Percentiles rank a stretch among this genome's conserved stretches.
phyloP scores from a whole-genome alignment of 169 alveolate species.

The Perkinsus marinus region DNA sequence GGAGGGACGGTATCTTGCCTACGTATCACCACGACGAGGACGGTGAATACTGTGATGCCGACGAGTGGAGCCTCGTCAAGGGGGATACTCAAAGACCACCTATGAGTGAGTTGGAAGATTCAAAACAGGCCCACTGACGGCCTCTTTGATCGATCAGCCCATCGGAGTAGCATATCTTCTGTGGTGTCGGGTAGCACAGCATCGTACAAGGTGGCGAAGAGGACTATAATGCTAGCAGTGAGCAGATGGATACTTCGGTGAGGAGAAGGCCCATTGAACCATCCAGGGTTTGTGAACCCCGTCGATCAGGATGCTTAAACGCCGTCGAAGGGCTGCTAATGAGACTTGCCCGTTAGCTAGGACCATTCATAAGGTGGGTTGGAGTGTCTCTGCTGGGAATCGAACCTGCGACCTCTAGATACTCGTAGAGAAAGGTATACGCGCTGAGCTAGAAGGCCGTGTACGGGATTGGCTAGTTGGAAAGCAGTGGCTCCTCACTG shows the following conservation, averaged over 20 bases:
- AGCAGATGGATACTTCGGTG: neutral
- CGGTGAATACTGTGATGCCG: neutral
- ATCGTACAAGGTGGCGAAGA: neutral
- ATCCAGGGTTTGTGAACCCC: neutral
- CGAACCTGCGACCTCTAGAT: neutral
- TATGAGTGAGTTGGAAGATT: neutral
- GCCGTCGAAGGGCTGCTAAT: neutral
- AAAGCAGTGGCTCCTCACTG: neutral
- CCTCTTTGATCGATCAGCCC: neutral
- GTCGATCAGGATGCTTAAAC: neutral
- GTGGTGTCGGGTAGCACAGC: neutral
- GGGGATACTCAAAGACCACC: neutral
- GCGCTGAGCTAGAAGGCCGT: neutral
- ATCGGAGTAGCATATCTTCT: neutral
- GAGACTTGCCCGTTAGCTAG: neutral
- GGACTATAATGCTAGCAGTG: neutral
- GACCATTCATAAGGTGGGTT: neutral
- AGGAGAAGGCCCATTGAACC: neutral
- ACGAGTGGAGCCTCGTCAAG: too few relatives aligned
- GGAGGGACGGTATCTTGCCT: neutral
- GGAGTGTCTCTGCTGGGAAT: neutral
- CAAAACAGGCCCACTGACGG: neutral
- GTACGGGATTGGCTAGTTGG: neutral
- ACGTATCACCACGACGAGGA: neutral
- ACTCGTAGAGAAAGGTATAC: neutral